Conservation (phyloP, 306 rosid genomes). For the Cicer arietinum region DNA sequence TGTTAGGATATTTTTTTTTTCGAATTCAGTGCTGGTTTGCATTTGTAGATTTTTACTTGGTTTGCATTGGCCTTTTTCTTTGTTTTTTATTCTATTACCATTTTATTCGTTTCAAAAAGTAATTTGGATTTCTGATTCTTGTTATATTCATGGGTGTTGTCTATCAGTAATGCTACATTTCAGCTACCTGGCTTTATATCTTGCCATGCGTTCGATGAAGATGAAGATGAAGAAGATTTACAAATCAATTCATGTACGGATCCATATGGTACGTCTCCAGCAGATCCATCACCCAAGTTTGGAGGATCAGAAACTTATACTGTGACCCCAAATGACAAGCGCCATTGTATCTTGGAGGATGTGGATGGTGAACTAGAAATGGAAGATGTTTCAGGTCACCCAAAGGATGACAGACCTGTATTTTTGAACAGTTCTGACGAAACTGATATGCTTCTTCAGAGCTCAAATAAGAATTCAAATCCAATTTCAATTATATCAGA, state of each 20-base stretch:
- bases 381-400: constrained; percentile 98
- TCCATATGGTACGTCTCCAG: constrained; percentile 55
- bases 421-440: constrained; percentile 53
- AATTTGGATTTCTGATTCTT: constrained; percentile 41
- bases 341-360: constrained; percentile 93
- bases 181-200: constrained; percentile 91
- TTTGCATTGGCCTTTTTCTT: constrained; percentile 22
- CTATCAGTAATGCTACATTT: constrained; percentile 93
- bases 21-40: constrained; percentile 3
- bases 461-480: constrained; percentile 53
- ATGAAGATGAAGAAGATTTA: constrained; percentile 78
- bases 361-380: constrained; percentile 98
- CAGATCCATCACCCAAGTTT: constrained; percentile 51
- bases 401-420: constrained; percentile 72
- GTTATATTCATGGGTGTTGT: constrained; percentile 41
- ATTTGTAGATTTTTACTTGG: constrained; percentile 28
- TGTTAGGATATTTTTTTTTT: neutral
- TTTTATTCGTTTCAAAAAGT: constrained; percentile 3
- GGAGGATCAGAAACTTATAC: constrained; percentile 76
- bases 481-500: constrained; percentile 51
- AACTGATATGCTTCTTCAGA: constrained; percentile 55
- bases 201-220: constrained; percentile 81
- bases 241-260: constrained; percentile 64
- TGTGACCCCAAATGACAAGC: constrained; percentile 87
- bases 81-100: constrained; percentile 19